Conservation (phyloP, 352 stramenopile species). For the Globisporangium orthogonon region DNA sequence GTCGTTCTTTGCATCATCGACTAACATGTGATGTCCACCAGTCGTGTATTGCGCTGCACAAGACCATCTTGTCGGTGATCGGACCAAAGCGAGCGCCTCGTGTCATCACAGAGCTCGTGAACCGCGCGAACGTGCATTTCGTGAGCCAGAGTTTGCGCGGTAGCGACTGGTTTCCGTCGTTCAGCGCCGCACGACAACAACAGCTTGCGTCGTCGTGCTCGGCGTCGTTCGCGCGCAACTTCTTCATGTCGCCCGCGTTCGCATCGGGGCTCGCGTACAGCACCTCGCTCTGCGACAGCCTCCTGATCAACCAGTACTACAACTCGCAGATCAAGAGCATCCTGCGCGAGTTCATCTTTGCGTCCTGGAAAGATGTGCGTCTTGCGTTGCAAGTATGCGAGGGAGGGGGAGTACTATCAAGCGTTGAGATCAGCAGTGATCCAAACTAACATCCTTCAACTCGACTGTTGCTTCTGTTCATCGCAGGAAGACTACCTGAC, state of each 20-base stretch:
- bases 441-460: not conserved
- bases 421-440: not conserved
- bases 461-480: not conserved
- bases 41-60: conserved; percentile 77
- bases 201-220: conserved; percentile 41
- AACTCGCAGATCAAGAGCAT: conserved; percentile 86
- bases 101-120: conserved; percentile 76
- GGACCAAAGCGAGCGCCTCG: conserved; percentile 46
- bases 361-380: conserved; percentile 59
- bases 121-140: conserved; percentile 80
- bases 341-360: conserved; percentile 82
- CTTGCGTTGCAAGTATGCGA: not conserved
- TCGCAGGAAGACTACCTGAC: conserved; percentile 30
- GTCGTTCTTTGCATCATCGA: not conserved
- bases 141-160: conserved; percentile 66
- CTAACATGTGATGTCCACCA: conserved; percentile 12
- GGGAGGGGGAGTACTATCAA: no score
- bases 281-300: conserved; percentile 76
- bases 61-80: conserved; percentile 66
- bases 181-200: conserved; percentile 16
- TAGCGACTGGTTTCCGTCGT: conserved; percentile 58
- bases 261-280: conserved; percentile 81
- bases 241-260: conserved; percentile 77
- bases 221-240: conserved; percentile 62
- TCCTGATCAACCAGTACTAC: conserved; percentile 89